Evolutionary conservation across 2,329 filamentous ascomycete species (phyloP).

Genomic region (Ascochyta lentis): DNA sequence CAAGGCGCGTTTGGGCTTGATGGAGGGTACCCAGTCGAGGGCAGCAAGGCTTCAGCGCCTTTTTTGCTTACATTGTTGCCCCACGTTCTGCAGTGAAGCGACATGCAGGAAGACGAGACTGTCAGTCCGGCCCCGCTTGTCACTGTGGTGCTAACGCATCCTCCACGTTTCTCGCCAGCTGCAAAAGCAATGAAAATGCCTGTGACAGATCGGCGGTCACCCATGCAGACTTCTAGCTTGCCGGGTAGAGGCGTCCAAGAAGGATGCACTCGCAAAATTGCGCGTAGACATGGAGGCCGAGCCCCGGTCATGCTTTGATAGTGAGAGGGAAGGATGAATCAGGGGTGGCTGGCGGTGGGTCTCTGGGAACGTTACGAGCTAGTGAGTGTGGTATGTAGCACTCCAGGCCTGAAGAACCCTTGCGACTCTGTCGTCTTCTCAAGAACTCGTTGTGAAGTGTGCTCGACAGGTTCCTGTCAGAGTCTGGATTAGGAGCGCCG

Average conservation of each 20-base stretch:
- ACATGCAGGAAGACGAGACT: conserved; percentile 25
- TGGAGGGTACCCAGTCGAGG: too few species aligned
- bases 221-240: neutral
- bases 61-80: conserved; percentile 1
- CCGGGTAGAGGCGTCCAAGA: neutral
- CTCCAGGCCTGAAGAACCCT: neutral
- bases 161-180: conserved; percentile 25
- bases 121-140: conserved; percentile 21
- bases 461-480: neutral
- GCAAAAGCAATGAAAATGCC: conserved; percentile 12
- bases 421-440: neutral
- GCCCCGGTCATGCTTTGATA: neutral
- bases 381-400: conserved; percentile 3
- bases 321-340: conserved; percentile 8
- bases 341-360: neutral
- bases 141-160: conserved; percentile 23
- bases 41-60: too few species aligned
- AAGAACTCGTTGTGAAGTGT: conserved; percentile 11
- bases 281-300: neutral
- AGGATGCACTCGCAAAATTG: neutral
- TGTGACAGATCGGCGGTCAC: conserved; percentile 11
- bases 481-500: neutral
- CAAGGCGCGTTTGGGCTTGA: neutral
- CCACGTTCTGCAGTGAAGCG: conserved; percentile 2
- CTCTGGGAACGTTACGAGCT: neutral